A percentile compares a stretch with the other conserved stretches of the same genome.
Conservation (phyloP, 176 grass and related monocot species). For the Bothriochloa decipiens region DNA sequence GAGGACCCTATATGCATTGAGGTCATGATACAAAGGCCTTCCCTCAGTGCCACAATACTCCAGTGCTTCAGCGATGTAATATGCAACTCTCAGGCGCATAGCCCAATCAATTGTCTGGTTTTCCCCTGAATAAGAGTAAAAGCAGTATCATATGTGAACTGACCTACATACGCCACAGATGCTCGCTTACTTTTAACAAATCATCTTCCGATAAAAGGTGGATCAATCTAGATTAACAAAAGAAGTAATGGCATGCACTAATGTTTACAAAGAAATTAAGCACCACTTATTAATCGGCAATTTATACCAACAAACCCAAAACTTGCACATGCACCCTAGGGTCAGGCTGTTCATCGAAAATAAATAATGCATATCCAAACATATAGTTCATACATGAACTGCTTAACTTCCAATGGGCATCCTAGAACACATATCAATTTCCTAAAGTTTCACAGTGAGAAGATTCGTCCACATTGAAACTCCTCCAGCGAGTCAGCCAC, state of each 20-base stretch:
- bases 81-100: conserved; percentile 93
- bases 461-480: background rate
- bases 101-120: conserved; percentile 99
- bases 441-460: background rate
- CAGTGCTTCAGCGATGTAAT: conserved; percentile 87
- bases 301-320: background rate
- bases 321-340: background rate
- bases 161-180: background rate
- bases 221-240: background rate
- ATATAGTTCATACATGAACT: background rate
- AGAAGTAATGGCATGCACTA: background rate
- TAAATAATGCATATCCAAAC: background rate
- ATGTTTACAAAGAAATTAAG: background rate
- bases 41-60: conserved; percentile 79
- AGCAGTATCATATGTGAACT: conserved; percentile 34
- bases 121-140: conserved; percentile 73
- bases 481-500: background rate
- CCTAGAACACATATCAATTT: conserved; percentile 10
- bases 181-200: background rate
- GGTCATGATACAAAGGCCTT: conserved; percentile 86
- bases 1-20: conserved; percentile 95
- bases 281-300: background rate
- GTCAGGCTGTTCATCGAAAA: background rate
- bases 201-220: background rate
- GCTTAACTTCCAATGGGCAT: background rate